Evolutionary conservation across 495 filamentous ascomycete genomes (phyloP).

Genomic region (Xylaria scruposa): DNA sequence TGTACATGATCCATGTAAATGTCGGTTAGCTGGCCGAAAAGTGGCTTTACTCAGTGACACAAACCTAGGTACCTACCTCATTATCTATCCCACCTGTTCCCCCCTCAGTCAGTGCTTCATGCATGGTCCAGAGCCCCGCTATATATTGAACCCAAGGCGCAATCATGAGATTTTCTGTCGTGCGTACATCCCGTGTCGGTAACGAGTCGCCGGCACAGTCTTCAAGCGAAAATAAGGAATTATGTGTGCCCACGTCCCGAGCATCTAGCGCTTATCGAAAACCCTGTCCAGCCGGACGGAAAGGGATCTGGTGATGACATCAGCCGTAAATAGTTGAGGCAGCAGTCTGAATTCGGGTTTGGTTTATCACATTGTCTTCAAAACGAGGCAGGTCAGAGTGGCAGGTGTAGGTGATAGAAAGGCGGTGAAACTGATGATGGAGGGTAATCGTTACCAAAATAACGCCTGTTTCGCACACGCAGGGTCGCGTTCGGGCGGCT

Average conservation of each 20-base stretch:
- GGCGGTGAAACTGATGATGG: slow-evolving; percentile 22
- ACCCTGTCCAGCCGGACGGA: slow-evolving; percentile 1
- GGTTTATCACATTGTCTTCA: not conserved
- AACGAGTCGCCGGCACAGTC: not conserved
- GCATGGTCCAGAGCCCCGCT: slow-evolving; percentile 1
- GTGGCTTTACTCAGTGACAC: not conserved
- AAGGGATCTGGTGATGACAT: slow-evolving; percentile 11
- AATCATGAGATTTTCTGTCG: not conserved
- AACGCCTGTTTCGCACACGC: not conserved
- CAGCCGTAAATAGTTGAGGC: not conserved
- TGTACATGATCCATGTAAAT: not conserved
- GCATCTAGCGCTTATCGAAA: not conserved
- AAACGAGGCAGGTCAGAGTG: not conserved
- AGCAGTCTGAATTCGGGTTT: slow-evolving; percentile 3
- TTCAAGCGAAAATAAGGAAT: not conserved
- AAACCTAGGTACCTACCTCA: slow-evolving; percentile 5
- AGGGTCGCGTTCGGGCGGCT: slow-evolving; percentile 22
- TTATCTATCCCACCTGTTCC: slow-evolving; percentile 14
- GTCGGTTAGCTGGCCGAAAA: not conserved
- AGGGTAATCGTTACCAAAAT: slow-evolving; percentile 13
- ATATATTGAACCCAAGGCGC: not conserved
- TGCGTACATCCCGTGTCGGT: not conserved
- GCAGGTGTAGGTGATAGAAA: slow-evolving; percentile 15
- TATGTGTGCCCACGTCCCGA: not conserved
- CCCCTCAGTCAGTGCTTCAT: not conserved